Conservation (phyloP, 1,139 yeast species). For the Trichomonascaceae sp. region DNA sequence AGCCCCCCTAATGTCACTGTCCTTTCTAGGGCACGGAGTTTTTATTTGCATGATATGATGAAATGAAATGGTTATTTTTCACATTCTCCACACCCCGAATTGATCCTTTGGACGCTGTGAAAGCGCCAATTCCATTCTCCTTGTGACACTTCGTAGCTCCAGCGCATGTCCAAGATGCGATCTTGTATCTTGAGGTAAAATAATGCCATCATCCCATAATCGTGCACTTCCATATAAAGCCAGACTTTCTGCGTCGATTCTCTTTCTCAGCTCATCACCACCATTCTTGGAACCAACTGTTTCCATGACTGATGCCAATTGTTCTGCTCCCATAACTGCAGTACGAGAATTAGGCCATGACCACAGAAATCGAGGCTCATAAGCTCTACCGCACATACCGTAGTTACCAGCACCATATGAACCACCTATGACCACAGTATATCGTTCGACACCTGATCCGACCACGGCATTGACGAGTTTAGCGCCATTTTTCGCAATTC, state of each 20-base stretch:
- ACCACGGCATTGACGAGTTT: slow-evolving; percentile 34
- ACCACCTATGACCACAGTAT: slow-evolving; percentile 33
- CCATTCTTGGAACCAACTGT: slow-evolving; percentile 27
- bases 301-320: slow-evolving; percentile 32
- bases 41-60: slow-evolving; percentile 1
- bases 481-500: slow-evolving; percentile 35
- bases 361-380: slow-evolving; percentile 33
- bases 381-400: slow-evolving; percentile 36
- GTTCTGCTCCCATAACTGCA: slow-evolving; percentile 36
- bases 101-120: slow-evolving; percentile 14
- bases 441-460: slow-evolving; percentile 32
- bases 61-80: slow-evolving; percentile 5
- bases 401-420: slow-evolving; percentile 35
- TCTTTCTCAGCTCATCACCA: slow-evolving; percentile 23
- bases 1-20: too few species aligned
- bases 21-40: not conserved
- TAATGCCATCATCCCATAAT: slow-evolving; percentile 34
- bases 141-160: slow-evolving; percentile 25
- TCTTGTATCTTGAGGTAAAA: slow-evolving; percentile 31
- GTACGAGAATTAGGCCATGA: slow-evolving; percentile 35
- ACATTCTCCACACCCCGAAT: slow-evolving; percentile 35
- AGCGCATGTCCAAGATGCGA: slow-evolving; percentile 31
- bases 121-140: slow-evolving; percentile 10
- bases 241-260: slow-evolving; percentile 30
- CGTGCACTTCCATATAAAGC: slow-evolving; percentile 31